A percentile compares a stretch with the other conserved stretches of the same genome.
Evolutionary conservation across 495 filamentous ascomycete species (phyloP).

Genomic region (Annulohypoxylon nitens): DNA sequence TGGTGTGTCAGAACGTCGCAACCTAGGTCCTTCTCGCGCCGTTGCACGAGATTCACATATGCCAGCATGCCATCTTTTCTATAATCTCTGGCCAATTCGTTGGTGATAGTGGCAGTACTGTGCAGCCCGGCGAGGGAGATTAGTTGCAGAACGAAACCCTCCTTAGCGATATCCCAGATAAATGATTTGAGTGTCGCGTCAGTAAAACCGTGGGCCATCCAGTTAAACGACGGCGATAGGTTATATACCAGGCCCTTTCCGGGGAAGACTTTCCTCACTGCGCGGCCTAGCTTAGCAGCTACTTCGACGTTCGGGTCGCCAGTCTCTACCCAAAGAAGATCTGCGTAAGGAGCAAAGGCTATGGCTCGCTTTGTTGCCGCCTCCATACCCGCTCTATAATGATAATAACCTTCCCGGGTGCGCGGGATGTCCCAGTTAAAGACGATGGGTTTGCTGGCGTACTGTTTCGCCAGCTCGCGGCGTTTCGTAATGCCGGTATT

Average conservation of each 20-base stretch:
- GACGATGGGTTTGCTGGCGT: constrained; percentile 72
- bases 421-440: constrained; percentile 95
- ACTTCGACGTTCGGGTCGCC: constrained; percentile 86
- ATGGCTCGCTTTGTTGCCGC: constrained; percentile 94
- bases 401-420: constrained; percentile 95
- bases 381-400: constrained; percentile 87
- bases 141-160: constrained; percentile 94
- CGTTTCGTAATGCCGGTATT: constrained; percentile 83
- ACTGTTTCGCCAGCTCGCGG: constrained; percentile 73
- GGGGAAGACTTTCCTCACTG: constrained; percentile 74
- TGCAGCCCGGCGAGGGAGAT: constrained; percentile 93
- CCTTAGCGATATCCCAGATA: constrained; percentile 93
- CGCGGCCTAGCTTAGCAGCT: constrained; percentile 76
- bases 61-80: constrained; percentile 94
- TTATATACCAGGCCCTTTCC: constrained; percentile 97
- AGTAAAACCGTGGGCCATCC: constrained; percentile 94
- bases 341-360: constrained; percentile 90
- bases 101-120: constrained; percentile 86
- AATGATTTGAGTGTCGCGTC: constrained; percentile 84
- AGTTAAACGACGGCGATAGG: constrained; percentile 95
- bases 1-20: constrained; percentile 97
- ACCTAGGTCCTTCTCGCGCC: constrained; percentile 89
- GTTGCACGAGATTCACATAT: constrained; percentile 91
- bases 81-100: constrained; percentile 84
- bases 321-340: constrained; percentile 97